Evolutionary conservation across 2,329 filamentous ascomycete species (phyloP).

Genomic region (Claviceps sp.): DNA sequence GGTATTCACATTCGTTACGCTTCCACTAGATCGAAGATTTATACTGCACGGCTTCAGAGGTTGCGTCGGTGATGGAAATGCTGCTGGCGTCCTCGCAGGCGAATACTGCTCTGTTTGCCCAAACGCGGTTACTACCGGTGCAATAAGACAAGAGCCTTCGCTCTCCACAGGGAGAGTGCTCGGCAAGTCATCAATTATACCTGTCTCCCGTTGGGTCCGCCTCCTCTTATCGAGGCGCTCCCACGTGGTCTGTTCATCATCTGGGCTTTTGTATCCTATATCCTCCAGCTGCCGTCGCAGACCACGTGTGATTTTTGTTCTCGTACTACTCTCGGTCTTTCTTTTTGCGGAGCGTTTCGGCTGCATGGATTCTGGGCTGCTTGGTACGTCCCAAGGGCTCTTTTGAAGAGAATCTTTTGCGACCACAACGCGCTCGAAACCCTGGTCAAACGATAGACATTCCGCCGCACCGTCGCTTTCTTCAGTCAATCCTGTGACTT

Average conservation of each 20-base stretch:
- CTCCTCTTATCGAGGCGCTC: conserved; percentile 1
- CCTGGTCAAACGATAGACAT: conserved; percentile 6
- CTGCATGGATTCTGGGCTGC: conserved; percentile 21
- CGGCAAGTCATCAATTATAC: background rate
- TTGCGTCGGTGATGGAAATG: conserved; percentile 7
- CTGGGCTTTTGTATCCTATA: conserved; percentile 10
- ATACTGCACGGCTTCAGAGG: background rate
- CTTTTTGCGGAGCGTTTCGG: conserved; percentile 2
- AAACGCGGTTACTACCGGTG: conserved; percentile 20
- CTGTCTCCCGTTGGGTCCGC: conserved; percentile 1
- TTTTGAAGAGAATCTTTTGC: conserved; percentile 5
- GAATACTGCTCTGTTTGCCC: conserved; percentile 25
- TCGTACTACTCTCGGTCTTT: background rate
- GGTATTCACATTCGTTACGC: conserved; percentile 23
- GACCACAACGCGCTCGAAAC: conserved; percentile 1
- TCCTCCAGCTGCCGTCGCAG: conserved; percentile 6
- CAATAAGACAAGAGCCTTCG: conserved; percentile 20
- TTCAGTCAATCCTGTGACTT: background rate
- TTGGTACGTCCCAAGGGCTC: conserved; percentile 32
- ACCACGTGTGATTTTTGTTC: conserved; percentile 10
- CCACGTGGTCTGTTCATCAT: conserved; percentile 2
- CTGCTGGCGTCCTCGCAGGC: conserved; percentile 9
- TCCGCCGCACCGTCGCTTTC: background rate
- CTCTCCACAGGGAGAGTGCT: conserved; percentile 12
- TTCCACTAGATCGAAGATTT: conserved; percentile 17